Base-by-base conservation (phyloP, 495 filamentous ascomycete species). In the Lindgomyces ingoldianus region DNA sequence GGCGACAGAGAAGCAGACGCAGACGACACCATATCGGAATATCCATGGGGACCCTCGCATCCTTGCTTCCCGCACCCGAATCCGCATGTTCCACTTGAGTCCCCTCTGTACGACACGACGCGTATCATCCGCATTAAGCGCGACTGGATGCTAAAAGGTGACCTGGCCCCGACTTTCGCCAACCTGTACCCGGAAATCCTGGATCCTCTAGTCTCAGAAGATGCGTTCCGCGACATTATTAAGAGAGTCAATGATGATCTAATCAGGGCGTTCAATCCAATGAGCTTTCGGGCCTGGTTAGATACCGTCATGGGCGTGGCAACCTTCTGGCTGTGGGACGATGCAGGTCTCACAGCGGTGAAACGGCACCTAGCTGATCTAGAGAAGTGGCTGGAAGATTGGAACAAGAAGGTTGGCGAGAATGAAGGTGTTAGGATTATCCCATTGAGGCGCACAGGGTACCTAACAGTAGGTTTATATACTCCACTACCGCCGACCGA, bases 131-230 rank as follows among this genome's bases (percentile, higher is more conserved):
- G 94, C 1, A 88, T 99, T 53, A 82, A 84, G 24, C 82, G 94
- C 24, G 94, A 98, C 74, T 99, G 91, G 89, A 87, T 97, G 81
- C 73, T 90, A 21, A 82, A 84, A 44, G 95, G 92, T 4, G 94
- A 99, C 73, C 78, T 96, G n/a, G 91, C 92, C 8, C 94, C 94
- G 18, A 89, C 90, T 0, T 97, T 92, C 70, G 92, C 90, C 6
- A 96, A 96, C 64, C 82, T 96, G 0, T 99, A 98, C 67, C 94
- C 94, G 0, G 94, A 98, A 67, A 95, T 98, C 57, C 78, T 99
- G 12, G 91, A 96, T 62, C 91, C 92, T 1, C 83, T 90, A 45
- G 80, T 89, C 3, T 74, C 94, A 3, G 84, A 88, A 18, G 90
- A 94, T 67, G 89, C 91, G 68, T 97, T 96, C 70, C 84, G 93